Percentiles rank a stretch among this genome's conserved stretches.
These are phyloP conservation scores for Naumovozyma baii DNA, from an alignment of 805 yeast genomes.

Conservation along the genomic window DNA sequence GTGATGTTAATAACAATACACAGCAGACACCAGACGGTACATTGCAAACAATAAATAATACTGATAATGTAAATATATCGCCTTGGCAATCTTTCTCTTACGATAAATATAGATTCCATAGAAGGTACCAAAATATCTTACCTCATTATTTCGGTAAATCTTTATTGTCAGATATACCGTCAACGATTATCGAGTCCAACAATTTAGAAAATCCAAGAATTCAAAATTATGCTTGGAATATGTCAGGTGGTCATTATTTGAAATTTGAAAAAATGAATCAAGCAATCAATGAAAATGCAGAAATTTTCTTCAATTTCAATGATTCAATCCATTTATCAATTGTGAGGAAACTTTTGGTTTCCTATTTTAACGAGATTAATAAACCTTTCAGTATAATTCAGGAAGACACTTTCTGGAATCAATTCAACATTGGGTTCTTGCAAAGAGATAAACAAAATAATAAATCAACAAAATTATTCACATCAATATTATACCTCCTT, in stretches of 20 bases:
- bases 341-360: conserved; percentile 28
- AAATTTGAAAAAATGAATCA: conserved; percentile 22
- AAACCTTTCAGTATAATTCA: conserved; percentile 45
- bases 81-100: conserved; percentile 15
- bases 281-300: conserved; percentile 24
- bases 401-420: conserved; percentile 45
- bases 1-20: background rate
- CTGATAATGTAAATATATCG: too few species aligned
- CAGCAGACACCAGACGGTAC: background rate
- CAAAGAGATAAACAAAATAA: conserved; percentile 19
- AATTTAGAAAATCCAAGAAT: conserved; percentile 40
- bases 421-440: conserved; percentile 29
- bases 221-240: conserved; percentile 59
- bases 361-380: conserved; percentile 41
- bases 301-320: conserved; percentile 16
- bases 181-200: conserved; percentile 25
- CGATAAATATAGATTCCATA: conserved; percentile 39
- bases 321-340: conserved; percentile 15
- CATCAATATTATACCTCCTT: conserved; percentile 41
- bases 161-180: conserved; percentile 28
- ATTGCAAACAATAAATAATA: too few species aligned
- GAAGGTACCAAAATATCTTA: conserved; percentile 38
- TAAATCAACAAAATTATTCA: conserved; percentile 37
- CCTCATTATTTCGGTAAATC: conserved; percentile 33
- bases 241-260: conserved; percentile 48